These are phyloP conservation scores for Cystobasidium tubakii DNA, from an alignment of 768 basidiomycete species.

Conservation along the genomic window DNA sequence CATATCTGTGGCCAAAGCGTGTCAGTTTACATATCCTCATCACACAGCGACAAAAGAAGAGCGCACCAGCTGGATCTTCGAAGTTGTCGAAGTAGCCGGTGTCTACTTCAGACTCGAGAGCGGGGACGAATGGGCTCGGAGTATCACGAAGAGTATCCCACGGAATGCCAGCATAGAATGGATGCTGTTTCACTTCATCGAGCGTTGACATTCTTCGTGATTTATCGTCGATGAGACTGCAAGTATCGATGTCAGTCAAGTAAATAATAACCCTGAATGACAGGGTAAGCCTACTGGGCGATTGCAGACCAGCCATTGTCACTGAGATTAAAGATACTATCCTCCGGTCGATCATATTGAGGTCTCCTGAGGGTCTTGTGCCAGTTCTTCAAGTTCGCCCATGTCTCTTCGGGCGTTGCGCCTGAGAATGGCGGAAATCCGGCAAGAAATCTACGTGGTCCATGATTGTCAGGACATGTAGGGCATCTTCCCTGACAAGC, in stretches of 20 bases:
- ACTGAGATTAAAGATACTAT: conserved; percentile 88
- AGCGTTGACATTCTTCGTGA: conserved; percentile 71
- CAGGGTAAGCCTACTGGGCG: conserved; percentile 61
- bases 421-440: conserved; percentile 99
- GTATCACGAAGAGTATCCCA: conserved; percentile 74
- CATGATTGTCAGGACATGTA: neutral
- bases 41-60: neutral
- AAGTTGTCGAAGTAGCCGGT: conserved; percentile 46
- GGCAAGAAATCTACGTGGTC: conserved; percentile 61
- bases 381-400: conserved; percentile 99
- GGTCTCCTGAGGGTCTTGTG: conserved; percentile 82
- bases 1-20: conserved; percentile 75
- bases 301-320: conserved; percentile 93
- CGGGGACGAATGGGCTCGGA: conserved; percentile 81
- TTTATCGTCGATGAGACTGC: conserved; percentile 78
- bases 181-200: conserved; percentile 64
- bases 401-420: conserved; percentile 89
- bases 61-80: conserved; percentile 21
- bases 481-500: too few species aligned
- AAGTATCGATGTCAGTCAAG: neutral
- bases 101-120: conserved; percentile 86
- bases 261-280: too few species aligned
- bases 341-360: conserved; percentile 90
- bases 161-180: conserved; percentile 70
- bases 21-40: neutral